Evolutionary conservation across 805 yeast species (phyloP), one percentile per base, ranked within the genome.

Genomic region (Debaryomyces castellii): DNA sequence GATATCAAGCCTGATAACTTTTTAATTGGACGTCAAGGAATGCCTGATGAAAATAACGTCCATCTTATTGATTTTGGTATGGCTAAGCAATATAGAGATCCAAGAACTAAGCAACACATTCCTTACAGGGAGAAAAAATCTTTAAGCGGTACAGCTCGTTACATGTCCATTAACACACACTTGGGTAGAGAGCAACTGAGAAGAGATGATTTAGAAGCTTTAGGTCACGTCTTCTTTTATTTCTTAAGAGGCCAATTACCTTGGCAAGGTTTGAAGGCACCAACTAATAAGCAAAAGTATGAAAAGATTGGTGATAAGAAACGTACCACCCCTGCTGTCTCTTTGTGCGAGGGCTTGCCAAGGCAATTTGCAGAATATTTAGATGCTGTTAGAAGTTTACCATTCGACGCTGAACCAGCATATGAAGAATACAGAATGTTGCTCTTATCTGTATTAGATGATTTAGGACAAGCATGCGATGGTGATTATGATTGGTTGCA

Each of bases 201-300:
- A 68, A 71, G 95, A 64, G 95, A 87, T 62, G 95, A 87, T 64
- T 74, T 87, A 57, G 95, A 87, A 66, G 81, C 87, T 7, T 68
- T 87, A 55, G 94, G 92, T 14, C 94, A 87, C 66, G 94, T 87
- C 0, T 87, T 87, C 59, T 80, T 87, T 60, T 87, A 87, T 64
- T 87, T 87, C 57, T 64, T 86, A 45, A 77, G 87, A 59, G 94
- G 95, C 23, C 85, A 82, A 51, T 74, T 87, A 60, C 95, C 95
- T 39, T 87, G 95, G 95, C 95, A 87, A 67, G 95, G 95, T n/a
- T 69, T 87, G 49, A 87, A 86, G 65, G 94, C 92, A 1, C 89
- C 89, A 48, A 86, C 89, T n/a, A 87, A 87, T 63, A 87, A 87
- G 62, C 78, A 82, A 52, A 87, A 87, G 63, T 87, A 87, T 61